Conservation (phyloP, 129 eudicot species). For the Flaveria sonorensis region DNA sequence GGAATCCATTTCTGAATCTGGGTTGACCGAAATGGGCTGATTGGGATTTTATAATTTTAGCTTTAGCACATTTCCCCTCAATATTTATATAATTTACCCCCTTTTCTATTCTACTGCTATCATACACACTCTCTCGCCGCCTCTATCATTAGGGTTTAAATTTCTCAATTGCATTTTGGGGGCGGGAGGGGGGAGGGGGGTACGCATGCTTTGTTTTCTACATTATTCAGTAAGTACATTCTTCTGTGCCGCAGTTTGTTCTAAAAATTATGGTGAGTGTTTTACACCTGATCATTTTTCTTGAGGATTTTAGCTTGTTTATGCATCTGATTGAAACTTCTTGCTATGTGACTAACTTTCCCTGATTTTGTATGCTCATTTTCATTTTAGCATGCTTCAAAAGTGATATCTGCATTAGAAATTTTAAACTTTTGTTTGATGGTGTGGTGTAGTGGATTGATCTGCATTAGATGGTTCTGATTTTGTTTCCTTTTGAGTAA, state of each 20-base stretch:
- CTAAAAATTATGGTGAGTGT: conserved; percentile 17
- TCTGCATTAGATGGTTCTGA: conserved; percentile 30
- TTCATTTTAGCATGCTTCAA: conserved; percentile 18
- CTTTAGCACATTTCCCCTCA: conserved; percentile 7
- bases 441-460: conserved; percentile 7
- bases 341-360: neutral
- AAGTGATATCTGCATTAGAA: conserved; percentile 18
- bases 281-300: neutral
- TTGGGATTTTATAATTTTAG: conserved; percentile 26
- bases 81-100: neutral
- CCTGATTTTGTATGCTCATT: neutral
- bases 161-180: conserved; percentile 12
- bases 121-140: neutral
- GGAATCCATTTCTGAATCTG: conserved; percentile 36
- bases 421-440: neutral
- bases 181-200: conserved; percentile 1
- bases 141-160: conserved; percentile 30
- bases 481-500: conserved; percentile 31
- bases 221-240: conserved; percentile 11
- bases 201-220: conserved; percentile 19
- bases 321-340: neutral
- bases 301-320: conserved; percentile 3
- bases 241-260: conserved; percentile 10
- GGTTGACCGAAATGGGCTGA: conserved; percentile 52
- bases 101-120: neutral